Conservation (phyloP, 495 filamentous ascomycete species). For the Aspergillus avenaceus region DNA sequence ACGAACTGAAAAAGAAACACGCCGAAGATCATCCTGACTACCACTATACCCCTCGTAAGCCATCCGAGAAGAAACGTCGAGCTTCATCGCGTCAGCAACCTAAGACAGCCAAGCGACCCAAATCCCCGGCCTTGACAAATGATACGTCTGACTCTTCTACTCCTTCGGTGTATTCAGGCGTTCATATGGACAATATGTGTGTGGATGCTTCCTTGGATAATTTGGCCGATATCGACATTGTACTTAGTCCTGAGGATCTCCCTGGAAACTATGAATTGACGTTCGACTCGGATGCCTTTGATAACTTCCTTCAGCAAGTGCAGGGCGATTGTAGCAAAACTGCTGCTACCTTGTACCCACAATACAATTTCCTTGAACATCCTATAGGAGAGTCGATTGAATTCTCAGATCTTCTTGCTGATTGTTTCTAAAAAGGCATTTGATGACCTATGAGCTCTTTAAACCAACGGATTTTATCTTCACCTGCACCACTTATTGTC, state of each 20-base stretch:
- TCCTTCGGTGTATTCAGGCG: conserved; percentile 1
- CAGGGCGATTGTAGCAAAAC: conserved; percentile 6
- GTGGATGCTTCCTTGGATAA: not conserved
- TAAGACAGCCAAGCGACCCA: conserved; percentile 1
- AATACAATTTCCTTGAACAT: not conserved
- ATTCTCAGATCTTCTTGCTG: conserved; percentile 15
- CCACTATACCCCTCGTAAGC: conserved; percentile 46
- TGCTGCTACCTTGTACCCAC: not conserved
- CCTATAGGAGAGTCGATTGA: conserved; percentile 11
- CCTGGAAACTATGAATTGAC: conserved; percentile 2
- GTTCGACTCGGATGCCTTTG: conserved; percentile 11
- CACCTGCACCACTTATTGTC: not conserved
- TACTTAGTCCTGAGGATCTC: conserved; percentile 2
- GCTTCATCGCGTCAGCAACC: conserved; percentile 10
- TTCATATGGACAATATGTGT: conserved; percentile 1
- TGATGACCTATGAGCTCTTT: not conserved
- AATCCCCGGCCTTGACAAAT: conserved; percentile 1
- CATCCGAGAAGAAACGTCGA: conserved; percentile 44
- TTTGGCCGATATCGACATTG: not conserved
- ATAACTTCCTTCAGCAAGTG: conserved; percentile 15
- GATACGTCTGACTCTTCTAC: conserved; percentile 3
- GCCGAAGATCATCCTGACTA: conserved; percentile 42
- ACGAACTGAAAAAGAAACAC: conserved; percentile 38
- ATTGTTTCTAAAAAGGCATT: conserved; percentile 7
- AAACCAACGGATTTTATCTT: too few species aligned